phyloP scores from a whole-genome alignment of 2,329 filamentous ascomycete genomes.

The Albophoma yamanashiensis region DNA sequence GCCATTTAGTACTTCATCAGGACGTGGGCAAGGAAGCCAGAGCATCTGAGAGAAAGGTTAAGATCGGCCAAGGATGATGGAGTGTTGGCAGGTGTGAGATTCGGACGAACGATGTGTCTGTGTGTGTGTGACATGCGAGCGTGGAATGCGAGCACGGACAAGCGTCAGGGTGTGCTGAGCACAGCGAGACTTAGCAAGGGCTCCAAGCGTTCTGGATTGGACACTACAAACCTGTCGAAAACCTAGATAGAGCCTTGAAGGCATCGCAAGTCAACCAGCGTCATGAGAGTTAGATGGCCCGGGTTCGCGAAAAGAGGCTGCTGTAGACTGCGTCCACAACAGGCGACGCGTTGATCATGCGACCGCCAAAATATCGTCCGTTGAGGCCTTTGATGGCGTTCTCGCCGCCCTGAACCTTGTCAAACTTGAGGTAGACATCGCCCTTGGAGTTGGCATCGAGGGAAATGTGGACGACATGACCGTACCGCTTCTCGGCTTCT shows the following conservation, averaged over 20 bases:
- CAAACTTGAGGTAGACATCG: slow-evolving; percentile 98
- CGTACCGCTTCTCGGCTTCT: slow-evolving; percentile 93
- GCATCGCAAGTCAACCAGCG: slow-evolving; percentile 24
- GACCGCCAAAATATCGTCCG: slow-evolving; percentile 87
- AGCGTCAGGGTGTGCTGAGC: neutral
- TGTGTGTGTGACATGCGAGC: neutral
- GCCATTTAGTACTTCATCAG: slow-evolving; percentile 6
- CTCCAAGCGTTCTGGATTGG: neutral
- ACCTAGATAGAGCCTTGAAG: slow-evolving; percentile 35
- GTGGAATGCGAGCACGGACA: neutral
- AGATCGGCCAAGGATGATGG: neutral
- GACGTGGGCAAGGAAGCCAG: slow-evolving; percentile 2
- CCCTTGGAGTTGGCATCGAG: slow-evolving; percentile 88
- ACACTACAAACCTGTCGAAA: slow-evolving; percentile 25
- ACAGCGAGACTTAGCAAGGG: neutral
- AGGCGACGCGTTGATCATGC: slow-evolving; percentile 86
- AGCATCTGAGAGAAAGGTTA: slow-evolving; percentile 4
- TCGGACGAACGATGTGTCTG: slow-evolving; percentile 3
- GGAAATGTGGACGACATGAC: slow-evolving; percentile 93
- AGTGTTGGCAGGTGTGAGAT: slow-evolving; percentile 2
- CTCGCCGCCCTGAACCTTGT: slow-evolving; percentile 86
- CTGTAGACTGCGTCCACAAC: slow-evolving; percentile 98
- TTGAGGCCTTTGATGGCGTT: slow-evolving; percentile 98
- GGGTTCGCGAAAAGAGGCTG: slow-evolving; percentile 83
- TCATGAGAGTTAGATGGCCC: slow-evolving; percentile 60